Conservation (phyloP, 2,329 filamentous ascomycete genomes). For the Colletotrichum salicis region DNA sequence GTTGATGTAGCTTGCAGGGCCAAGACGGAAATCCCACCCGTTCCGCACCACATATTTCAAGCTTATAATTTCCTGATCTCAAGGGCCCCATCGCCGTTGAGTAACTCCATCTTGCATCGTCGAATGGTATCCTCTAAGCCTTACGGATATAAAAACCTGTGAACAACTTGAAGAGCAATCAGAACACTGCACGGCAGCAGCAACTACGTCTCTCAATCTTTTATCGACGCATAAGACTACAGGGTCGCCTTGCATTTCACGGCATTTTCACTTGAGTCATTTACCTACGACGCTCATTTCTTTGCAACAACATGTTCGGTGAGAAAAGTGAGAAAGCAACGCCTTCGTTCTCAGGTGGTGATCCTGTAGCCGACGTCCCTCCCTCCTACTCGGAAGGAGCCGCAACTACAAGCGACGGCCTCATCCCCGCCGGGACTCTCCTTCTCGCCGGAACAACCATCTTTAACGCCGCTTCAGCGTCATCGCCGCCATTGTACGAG, state of each 20-base stretch:
- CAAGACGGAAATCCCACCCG: neutral
- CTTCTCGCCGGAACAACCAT: constrained; percentile 46
- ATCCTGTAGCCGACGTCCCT: neutral
- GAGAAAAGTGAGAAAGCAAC: neutral
- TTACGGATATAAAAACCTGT: neutral
- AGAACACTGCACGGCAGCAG: neutral
- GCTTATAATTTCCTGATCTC: neutral
- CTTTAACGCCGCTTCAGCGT: constrained; percentile 36
- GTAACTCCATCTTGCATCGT: neutral
- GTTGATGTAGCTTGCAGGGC: neutral
- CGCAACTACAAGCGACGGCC: constrained; percentile 4
- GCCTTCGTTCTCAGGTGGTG: neutral
- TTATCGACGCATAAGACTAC: neutral
- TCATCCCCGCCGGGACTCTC: constrained; percentile 46
- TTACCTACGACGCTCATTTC: neutral
- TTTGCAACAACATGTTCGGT: neutral
- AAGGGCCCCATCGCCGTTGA: neutral
- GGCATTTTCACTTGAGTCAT: neutral
- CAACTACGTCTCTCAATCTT: neutral
- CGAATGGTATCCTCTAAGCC: neutral
- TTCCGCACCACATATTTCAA: neutral
- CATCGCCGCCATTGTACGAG: constrained; percentile 48
- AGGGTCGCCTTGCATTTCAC: too few relatives aligned
- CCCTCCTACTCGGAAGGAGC: constrained; percentile 1
- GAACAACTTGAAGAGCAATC: neutral